phyloP scores from a whole-genome alignment of 2,329 filamentous ascomycete genomes.

The Coleophoma eucalyptorum region DNA sequence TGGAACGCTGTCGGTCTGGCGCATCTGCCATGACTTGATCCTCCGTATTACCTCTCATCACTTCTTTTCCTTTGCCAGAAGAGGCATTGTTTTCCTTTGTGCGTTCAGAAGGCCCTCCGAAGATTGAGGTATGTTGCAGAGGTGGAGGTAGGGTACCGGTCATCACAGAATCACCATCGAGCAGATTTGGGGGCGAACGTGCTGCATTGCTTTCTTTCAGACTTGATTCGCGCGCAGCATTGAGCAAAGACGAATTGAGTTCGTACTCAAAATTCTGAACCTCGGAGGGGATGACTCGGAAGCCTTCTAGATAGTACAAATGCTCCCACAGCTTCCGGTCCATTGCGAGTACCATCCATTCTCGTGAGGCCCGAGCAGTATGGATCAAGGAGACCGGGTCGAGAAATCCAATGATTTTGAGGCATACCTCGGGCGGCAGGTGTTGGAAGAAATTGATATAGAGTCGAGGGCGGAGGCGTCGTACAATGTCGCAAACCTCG shows the following conservation, averaged over 20 bases:
- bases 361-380: conserved; percentile 72
- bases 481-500: conserved; percentile 74
- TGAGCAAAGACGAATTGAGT: conserved; percentile 22
- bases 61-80: conserved; percentile 5
- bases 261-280: conserved; percentile 63
- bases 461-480: conserved; percentile 74
- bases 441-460: conserved; percentile 89
- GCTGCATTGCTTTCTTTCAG: conserved; percentile 30
- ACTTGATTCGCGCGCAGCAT: background rate
- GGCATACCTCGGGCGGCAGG: conserved; percentile 85
- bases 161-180: conserved; percentile 46
- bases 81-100: conserved; percentile 7
- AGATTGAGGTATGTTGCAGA: conserved; percentile 17
- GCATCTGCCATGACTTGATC: conserved; percentile 5
- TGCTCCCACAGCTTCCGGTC: conserved; percentile 86
- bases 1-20: background rate
- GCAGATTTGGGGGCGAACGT: conserved; percentile 22
- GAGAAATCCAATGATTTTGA: conserved; percentile 84
- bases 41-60: conserved; percentile 5
- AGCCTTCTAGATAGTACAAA: conserved; percentile 81
- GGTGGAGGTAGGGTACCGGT: conserved; percentile 27
- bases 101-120: conserved; percentile 12
- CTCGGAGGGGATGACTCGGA: conserved; percentile 66
- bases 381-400: conserved; percentile 76
- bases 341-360: conserved; percentile 77